A percentile compares a stretch with the other conserved stretches of the same genome.
Evolutionary conservation across 176 grass and related monocot species (phyloP).

Genomic region (Poa annua): DNA sequence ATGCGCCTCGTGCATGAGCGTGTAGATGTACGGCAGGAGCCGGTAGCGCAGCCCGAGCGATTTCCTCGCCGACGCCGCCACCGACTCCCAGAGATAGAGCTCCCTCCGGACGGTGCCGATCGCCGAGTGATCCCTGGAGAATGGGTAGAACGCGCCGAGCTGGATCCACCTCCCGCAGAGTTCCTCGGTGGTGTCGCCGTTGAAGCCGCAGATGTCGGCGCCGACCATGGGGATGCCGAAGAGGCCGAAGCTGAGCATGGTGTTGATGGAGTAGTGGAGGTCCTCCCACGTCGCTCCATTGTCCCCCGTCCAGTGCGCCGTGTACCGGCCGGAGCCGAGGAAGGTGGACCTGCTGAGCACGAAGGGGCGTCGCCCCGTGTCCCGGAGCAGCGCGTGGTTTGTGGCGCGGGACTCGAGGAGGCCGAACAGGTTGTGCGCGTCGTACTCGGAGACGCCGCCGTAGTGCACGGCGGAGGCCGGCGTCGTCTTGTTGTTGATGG

Average conservation of each 20-base stretch:
- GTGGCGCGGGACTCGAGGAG: constrained; percentile 72
- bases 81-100: constrained; percentile 73
- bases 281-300: constrained; percentile 64
- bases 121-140: constrained; percentile 74
- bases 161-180: constrained; percentile 88
- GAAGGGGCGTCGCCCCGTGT: constrained; percentile 74
- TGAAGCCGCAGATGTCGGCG: constrained; percentile 88
- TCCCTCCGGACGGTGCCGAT: constrained; percentile 51
- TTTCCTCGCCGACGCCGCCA: constrained; percentile 63
- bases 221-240: constrained; percentile 89
- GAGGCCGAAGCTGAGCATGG: constrained; percentile 71
- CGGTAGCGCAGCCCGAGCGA: constrained; percentile 76
- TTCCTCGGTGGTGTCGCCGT: constrained; percentile 69
- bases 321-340: constrained; percentile 76
- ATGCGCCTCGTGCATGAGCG: constrained; percentile 81
- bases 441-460: constrained; percentile 72
- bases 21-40: constrained; percentile 72
- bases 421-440: constrained; percentile 80
- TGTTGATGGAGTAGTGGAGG: constrained; percentile 65
- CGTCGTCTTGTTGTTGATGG: constrained; percentile 63
- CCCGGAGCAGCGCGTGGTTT: constrained; percentile 43
- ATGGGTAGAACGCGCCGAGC: constrained; percentile 92
- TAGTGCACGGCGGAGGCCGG: constrained; percentile 69
- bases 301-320: constrained; percentile 85
- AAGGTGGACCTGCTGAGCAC: constrained; percentile 80